Evolutionary conservation across 2,329 filamentous ascomycete species (phyloP).

Genomic region (Aspergillus felis): DNA sequence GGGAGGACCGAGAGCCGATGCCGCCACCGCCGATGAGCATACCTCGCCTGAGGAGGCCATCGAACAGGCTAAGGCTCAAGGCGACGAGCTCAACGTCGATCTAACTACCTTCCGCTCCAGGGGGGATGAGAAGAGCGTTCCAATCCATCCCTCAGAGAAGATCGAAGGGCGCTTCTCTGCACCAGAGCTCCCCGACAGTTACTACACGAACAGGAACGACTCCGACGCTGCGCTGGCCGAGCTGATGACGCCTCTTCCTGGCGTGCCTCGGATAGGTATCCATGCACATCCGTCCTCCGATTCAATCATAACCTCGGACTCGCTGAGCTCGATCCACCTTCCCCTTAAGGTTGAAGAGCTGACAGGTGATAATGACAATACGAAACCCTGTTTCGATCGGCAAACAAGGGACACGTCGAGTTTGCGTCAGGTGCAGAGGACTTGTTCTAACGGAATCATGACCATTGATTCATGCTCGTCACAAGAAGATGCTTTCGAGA

Average conservation of each 20-base stretch:
- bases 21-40: slow-evolving; percentile 69
- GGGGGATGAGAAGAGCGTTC: slow-evolving; percentile 45
- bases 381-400: slow-evolving; percentile 68
- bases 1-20: slow-evolving; percentile 90
- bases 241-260: slow-evolving; percentile 43
- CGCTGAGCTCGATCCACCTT: slow-evolving; percentile 60
- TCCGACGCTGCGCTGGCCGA: slow-evolving; percentile 57
- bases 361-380: slow-evolving; percentile 72
- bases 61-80: slow-evolving; percentile 70
- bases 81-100: slow-evolving; percentile 86
- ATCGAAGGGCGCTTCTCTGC: slow-evolving; percentile 77
- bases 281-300: slow-evolving; percentile 63
- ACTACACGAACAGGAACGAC: slow-evolving; percentile 67
- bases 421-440: neutral
- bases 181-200: slow-evolving; percentile 63
- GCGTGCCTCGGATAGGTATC: slow-evolving; percentile 46
- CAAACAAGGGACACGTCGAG: neutral
- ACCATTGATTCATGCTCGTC: neutral
- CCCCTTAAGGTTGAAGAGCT: slow-evolving; percentile 69
- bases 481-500: neutral
- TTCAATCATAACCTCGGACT: slow-evolving; percentile 58
- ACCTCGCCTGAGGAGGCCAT: slow-evolving; percentile 81
- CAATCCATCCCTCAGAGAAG: slow-evolving; percentile 68
- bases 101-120: slow-evolving; percentile 72
- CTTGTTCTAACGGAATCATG: neutral